Base-by-base conservation (phyloP, 495 filamentous ascomycete genomes). In the Baudoinia panamericana region DNA sequence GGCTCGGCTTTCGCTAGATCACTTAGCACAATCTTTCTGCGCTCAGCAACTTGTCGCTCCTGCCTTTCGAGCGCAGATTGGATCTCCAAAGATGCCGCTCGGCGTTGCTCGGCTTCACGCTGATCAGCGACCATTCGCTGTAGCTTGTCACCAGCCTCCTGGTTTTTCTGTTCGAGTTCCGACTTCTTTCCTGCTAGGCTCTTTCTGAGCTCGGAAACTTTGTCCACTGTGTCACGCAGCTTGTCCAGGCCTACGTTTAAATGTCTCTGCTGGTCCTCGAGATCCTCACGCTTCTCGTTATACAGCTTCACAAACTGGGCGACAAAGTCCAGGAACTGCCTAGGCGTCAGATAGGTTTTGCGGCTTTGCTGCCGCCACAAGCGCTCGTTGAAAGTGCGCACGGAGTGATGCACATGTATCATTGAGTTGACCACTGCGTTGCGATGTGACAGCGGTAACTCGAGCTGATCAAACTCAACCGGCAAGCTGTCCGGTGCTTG, bases 221-320 rank as follows among this genome's bases (percentile, higher is more conserved):
- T 99, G 62, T 93, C 87, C 21, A 99, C 88, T 2, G 90, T 99
- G 58, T 96, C 92, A 38, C 83, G 73, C n/a, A 99, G 62, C 56
- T 99, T 99, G 62, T 99, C 90, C 5, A 99, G 70, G 63, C 90
- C 90, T 45, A 96, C 84, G 56, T 99, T 96, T 45, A 99, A 69
- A 65, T 99, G 90, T 23, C 90, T 79, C 53, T 99, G 90, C 56
- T 99, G 92, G 54, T 99, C 90, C 63, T 99, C 90, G 0, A 99
- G 69, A 52, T 96, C 92, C 60, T 96, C 92, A 0, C 90, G 80
- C 67, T 99, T 99, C 59, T 99, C 92, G 45, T 90, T 92, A 62
- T 94, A 94, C 1, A 99, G 70, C 59, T 83, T 88, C 53, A 96
- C 90, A 61, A 93, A 99, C 50, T 99, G 90, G 26, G 85, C 84